Conservation (phyloP, 1,284 basidiomycete genomes). For the Xerocomus minutiporus region DNA sequence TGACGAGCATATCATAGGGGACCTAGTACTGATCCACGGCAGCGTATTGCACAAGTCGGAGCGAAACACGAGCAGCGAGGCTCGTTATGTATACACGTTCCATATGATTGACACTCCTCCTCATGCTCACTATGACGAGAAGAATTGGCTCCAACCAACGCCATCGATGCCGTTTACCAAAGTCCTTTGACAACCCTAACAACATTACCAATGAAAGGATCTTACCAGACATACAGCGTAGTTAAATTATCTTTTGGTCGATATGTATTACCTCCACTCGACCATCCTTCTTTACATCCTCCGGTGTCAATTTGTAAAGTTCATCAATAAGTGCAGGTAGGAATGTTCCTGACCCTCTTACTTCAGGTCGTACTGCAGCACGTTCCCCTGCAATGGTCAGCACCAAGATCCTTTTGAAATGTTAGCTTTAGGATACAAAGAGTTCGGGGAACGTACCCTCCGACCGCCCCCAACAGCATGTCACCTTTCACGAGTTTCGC, state of each 20-base stretch:
- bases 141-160: conserved; percentile 90
- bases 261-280: conserved; percentile 41
- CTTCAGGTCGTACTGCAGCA: conserved; percentile 65
- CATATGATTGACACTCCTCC: conserved; percentile 81
- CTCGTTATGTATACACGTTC: conserved; percentile 90
- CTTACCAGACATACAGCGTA: background rate
- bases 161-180: conserved; percentile 73
- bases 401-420: conserved; percentile 59
- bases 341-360: conserved; percentile 85
- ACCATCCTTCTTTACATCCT: conserved; percentile 46
- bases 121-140: conserved; percentile 63
- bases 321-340: conserved; percentile 84
- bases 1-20: conserved; percentile 43
- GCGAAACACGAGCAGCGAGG: conserved; percentile 65
- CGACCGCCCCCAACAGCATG: conserved; percentile 70
- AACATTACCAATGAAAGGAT: background rate
- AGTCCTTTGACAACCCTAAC: conserved; percentile 45
- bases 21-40: conserved; percentile 88
- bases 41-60: conserved; percentile 86
- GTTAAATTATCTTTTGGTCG: background rate
- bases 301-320: conserved; percentile 60
- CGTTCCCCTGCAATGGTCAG: conserved; percentile 83
- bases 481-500: conserved; percentile 60
- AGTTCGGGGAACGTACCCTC: conserved; percentile 52
- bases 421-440: conserved; percentile 8